Base-by-base conservation (phyloP, 805 yeast genomes). In the Torulaspora franciscae region DNA sequence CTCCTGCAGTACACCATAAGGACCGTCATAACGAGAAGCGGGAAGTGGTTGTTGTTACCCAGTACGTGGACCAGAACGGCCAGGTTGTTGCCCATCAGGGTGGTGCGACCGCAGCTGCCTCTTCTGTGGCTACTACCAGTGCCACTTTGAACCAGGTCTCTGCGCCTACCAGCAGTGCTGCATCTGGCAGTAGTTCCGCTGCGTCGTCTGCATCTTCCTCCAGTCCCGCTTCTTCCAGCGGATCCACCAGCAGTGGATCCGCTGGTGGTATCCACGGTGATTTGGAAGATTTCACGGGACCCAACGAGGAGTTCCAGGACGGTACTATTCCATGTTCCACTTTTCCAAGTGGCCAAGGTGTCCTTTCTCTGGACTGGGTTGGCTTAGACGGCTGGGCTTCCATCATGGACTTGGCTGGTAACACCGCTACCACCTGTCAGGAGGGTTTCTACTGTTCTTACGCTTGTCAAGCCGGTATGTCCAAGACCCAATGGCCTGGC, bases 391-490 rank as follows among this genome's bases (percentile, higher is more conserved):
- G 79, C 52, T 75, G 75, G 73, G 51, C 64, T 32, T 56, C 61
- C 29, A 48, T 79, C 50, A 80, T 80, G 83, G 72, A 81, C 38
- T 72, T 76, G 59, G 83, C 84, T 33, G 85, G 81, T 46, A 83
- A 82, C 72, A 66, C 77, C 70, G 70, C 77, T 55, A 64, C 74
- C 48, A 64, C 80, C 37, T 82, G 89, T 71, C 58, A 69, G 51
- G 83, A 80, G 49, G 89, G 85, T 39, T 74, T 71, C 63, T 82
- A 81, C 73, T 82, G 89, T 65, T 82, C 88, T 42, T 82, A 82
- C 62, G 86, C 87, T 43, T 82, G 89, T 66, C 83, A 80, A 62
- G 74, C 87, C 32, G 89, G 89, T 73, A 79, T 79, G 84, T 80
- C 87, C 58, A 82, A 82, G 73, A 81, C 88, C 47, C 89, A 82